phyloP scores from a whole-genome alignment of 2,329 filamentous ascomycete species.

The Herpotrichia juniperi region DNA sequence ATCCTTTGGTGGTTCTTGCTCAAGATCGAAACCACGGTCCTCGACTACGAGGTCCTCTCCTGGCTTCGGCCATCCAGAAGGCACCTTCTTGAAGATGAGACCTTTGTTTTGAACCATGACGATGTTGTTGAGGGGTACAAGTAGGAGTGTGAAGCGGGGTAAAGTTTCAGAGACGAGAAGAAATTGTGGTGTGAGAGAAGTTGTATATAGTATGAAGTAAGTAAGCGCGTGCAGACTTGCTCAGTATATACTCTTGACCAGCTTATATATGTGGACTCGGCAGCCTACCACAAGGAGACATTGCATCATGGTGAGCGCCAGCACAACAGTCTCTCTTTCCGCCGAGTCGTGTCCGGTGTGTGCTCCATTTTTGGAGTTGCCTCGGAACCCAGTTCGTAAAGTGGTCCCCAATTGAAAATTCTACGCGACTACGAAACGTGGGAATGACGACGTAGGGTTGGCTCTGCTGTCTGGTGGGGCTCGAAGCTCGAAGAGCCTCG shows the following conservation, averaged over 20 bases:
- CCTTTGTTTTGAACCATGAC: conserved; percentile 72
- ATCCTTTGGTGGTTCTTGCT: conserved; percentile 63
- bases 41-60: conserved; percentile 75
- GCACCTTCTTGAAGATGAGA: conserved; percentile 74
- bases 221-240: neutral
- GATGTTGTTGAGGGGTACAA: conserved; percentile 2
- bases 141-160: neutral
- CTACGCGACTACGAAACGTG: conserved; percentile 2
- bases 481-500: neutral
- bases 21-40: conserved; percentile 70
- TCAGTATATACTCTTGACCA: neutral
- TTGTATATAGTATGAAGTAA: neutral
- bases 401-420: neutral
- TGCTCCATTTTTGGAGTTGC: neutral
- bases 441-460: conserved; percentile 5
- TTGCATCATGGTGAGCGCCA: conserved; percentile 5
- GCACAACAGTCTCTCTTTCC: neutral
- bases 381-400: neutral
- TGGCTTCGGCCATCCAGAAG: conserved; percentile 68
- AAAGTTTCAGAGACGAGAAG: neutral
- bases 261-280: conserved; percentile 7
- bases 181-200: neutral
- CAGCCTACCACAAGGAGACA: neutral
- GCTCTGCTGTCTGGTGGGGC: neutral
- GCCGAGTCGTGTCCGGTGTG: neutral